Base-by-base conservation (phyloP, 495 filamentous ascomycete genomes). In the Penicillium subrubescens region DNA sequence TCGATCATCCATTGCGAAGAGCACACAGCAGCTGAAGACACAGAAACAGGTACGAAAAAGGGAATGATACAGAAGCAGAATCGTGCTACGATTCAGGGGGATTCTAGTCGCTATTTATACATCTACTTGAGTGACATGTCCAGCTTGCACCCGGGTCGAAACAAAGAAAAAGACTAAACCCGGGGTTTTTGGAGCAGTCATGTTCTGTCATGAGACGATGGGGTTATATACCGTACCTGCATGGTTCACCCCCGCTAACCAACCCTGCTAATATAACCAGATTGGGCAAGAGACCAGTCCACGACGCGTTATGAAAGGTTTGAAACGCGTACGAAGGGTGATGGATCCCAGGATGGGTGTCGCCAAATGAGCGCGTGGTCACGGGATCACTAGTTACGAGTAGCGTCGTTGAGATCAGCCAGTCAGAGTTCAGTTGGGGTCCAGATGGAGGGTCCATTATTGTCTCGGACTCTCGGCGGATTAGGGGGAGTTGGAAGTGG, bases 361-460 rank as follows among this genome's bases (percentile, higher is more conserved):
- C 77, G 73, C 78, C 73, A 80, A 79, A 79, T 76, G 59, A 65
- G 57, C 79, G 70, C 79, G 77, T 61, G 50, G 66, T 81, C 79
- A 81, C 77, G 75, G 65, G 76, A 63, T 53, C 53, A 21, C 33
- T 56, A 56, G 53, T n/a, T 17, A n/a, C 27, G n/a, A 54, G 15
- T 54, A 54, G 51, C 51, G 51, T 54, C 15, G 15, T 33, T 56
- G 57, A 23, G 46, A 5, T 1, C 12, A 50, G 59, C 23, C 58
- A 37, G 46, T 52, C 50, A 52, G n/a, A 41, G 25, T 14, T 27
- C 31, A 15, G 60, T 19, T 41, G 14, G 14, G 51, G 48, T 15
- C 12, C 6, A 23, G 29, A 21, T 7, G 60, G 52, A 51, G 62
- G 70, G 78, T 71, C 5, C 44, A 10, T 73, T 31, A 70, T 31